Evolutionary conservation across 441 rosid species (phyloP).

Genomic region (Dalechampia spathulata): DNA sequence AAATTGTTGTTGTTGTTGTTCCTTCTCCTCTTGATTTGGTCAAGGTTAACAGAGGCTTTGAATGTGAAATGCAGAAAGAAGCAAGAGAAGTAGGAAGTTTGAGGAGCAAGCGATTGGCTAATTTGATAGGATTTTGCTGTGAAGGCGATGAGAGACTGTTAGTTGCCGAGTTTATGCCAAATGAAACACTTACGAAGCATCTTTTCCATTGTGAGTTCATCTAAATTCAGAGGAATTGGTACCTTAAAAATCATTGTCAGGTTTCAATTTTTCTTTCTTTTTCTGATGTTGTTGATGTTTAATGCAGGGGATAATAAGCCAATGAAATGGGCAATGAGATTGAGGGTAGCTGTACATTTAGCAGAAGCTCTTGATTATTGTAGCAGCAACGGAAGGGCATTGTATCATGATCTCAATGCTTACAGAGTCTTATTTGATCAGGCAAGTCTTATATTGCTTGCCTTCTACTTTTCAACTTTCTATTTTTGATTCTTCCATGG

Average conservation of each 20-base stretch:
- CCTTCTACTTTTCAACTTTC: neutral
- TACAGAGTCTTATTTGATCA: slow-evolving; percentile 89
- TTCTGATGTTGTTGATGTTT: slow-evolving; percentile 7
- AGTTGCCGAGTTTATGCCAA: slow-evolving; percentile 90
- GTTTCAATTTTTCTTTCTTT: too few relatives aligned
- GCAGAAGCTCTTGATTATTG: slow-evolving; percentile 92
- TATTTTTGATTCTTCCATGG: slow-evolving; percentile 1
- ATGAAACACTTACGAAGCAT: slow-evolving; percentile 87
- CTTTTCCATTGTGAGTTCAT: slow-evolving; percentile 68
- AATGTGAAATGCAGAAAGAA: slow-evolving; percentile 52
- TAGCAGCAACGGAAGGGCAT: slow-evolving; percentile 76
- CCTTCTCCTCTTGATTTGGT: neutral
- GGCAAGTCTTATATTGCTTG: too few relatives aligned
- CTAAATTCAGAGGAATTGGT: neutral
- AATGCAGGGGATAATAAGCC: slow-evolving; percentile 86
- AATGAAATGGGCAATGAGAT: slow-evolving; percentile 97
- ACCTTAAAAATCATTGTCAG: neutral
- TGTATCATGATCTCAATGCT: slow-evolving; percentile 95
- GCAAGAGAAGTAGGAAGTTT: slow-evolving; percentile 82
- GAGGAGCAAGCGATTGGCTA: slow-evolving; percentile 71
- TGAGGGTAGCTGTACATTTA: slow-evolving; percentile 85
- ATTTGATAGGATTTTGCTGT: slow-evolving; percentile 83
- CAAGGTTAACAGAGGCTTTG: neutral
- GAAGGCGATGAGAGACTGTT: slow-evolving; percentile 90
- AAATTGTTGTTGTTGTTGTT: neutral